Percentiles rank a stretch among this genome's conserved stretches.
Evolutionary conservation across 768 basidiomycete genomes (phyloP).

Genomic region (Rhodotorula diobovata): DNA sequence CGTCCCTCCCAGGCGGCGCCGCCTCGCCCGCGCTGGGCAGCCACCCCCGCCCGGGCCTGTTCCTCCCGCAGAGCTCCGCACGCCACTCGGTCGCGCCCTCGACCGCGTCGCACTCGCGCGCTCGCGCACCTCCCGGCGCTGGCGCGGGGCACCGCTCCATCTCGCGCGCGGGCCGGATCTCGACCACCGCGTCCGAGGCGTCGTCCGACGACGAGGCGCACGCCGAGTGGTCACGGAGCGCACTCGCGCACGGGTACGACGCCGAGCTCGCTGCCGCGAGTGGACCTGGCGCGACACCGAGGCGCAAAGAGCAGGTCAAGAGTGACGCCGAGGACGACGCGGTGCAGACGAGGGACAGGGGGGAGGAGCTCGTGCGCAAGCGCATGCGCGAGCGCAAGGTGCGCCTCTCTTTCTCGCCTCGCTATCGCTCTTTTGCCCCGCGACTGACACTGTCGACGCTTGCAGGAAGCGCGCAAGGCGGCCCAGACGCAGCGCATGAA

Average conservation of each 20-base stretch:
- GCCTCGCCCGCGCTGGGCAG: constrained; percentile 12
- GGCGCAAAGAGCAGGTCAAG: background rate
- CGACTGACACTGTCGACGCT: constrained; percentile 14
- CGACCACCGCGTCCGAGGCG: background rate
- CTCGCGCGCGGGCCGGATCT: background rate
- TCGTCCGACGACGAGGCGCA: constrained; percentile 17
- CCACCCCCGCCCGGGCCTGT: background rate
- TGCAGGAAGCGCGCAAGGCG: constrained; percentile 23
- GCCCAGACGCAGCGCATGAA: constrained; percentile 29
- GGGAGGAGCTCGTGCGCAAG: constrained; percentile 50
- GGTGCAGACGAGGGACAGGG: constrained; percentile 47
- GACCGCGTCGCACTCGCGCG: background rate
- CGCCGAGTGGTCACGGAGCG: background rate
- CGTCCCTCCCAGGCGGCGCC: background rate
- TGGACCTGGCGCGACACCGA: background rate
- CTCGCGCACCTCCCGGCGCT: background rate
- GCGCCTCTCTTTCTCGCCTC: background rate
- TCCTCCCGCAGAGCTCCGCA: constrained; percentile 12
- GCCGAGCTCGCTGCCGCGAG: constrained; percentile 14
- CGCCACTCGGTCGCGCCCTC: background rate
- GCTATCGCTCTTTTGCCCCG: background rate
- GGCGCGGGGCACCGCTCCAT: background rate
- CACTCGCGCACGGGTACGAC: background rate
- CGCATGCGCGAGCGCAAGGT: constrained; percentile 47
- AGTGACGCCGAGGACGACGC: constrained; percentile 46